Percentiles rank a stretch among this genome's conserved stretches.
phyloP scores from a whole-genome alignment of 2,329 filamentous ascomycete genomes.

The Fusarium vanettenii region DNA sequence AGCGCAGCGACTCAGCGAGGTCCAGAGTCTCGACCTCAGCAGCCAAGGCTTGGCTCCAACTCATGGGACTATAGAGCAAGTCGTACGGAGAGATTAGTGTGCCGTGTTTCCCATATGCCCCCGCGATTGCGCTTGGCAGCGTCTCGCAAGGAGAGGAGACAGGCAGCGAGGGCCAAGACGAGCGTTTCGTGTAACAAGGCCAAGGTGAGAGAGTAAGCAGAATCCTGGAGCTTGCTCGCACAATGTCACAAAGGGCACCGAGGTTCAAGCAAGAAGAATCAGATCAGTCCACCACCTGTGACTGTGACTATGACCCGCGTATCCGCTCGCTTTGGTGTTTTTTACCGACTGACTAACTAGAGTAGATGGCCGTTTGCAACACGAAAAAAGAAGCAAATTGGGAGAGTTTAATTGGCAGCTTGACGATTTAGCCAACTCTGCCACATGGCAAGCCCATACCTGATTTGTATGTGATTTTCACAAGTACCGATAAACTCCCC shows the following conservation, averaged over 20 bases:
- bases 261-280: neutral
- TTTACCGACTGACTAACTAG: neutral
- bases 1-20: slow-evolving; percentile 18
- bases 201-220: neutral
- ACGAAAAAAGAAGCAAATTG: slow-evolving; percentile 10
- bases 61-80: slow-evolving; percentile 26
- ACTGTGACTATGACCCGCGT: neutral
- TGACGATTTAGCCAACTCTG: neutral
- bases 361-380: neutral
- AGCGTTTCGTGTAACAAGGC: slow-evolving; percentile 14
- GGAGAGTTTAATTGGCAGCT: neutral
- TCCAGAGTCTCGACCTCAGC: slow-evolving; percentile 41
- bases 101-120: slow-evolving; percentile 39
- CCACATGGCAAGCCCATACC: neutral
- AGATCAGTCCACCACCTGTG: neutral
- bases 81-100: slow-evolving; percentile 31
- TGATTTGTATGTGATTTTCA: slow-evolving; percentile 13
- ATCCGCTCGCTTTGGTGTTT: neutral
- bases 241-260: neutral
- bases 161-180: slow-evolving; percentile 15
- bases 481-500: slow-evolving; percentile 27
- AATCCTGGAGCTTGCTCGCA: neutral
- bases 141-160: slow-evolving; percentile 19
- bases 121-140: slow-evolving; percentile 37
- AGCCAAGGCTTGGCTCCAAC: slow-evolving; percentile 45